phyloP scores from a whole-genome alignment of 257 asterid species.

The Jacaranda mimosifolia region DNA sequence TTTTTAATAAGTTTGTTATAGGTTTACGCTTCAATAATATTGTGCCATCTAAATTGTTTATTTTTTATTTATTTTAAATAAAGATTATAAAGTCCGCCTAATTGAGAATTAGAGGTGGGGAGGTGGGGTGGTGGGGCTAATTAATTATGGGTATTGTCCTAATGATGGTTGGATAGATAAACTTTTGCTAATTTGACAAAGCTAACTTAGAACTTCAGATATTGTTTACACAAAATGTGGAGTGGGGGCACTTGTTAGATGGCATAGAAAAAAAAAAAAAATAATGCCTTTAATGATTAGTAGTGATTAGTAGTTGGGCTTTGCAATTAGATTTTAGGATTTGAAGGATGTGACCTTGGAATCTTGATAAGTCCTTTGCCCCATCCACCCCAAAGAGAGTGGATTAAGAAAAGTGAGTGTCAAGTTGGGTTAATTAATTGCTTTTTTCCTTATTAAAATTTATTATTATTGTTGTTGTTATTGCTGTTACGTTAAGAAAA shows the following conservation, averaged over 20 bases:
- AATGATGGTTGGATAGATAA: slow-evolving; percentile 49
- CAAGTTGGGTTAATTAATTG: slow-evolving; percentile 1
- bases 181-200: slow-evolving; percentile 42
- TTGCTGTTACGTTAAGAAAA: slow-evolving; percentile 24
- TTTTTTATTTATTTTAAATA: background rate
- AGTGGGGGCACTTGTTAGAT: slow-evolving; percentile 46
- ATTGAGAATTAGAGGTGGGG: slow-evolving; percentile 25
- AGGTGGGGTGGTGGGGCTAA: slow-evolving; percentile 32
- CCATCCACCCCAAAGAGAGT: background rate
- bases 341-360: slow-evolving; percentile 33
- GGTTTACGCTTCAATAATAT: slow-evolving; percentile 25
- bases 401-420: slow-evolving; percentile 17
- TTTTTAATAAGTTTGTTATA: background rate
- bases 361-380: slow-evolving; percentile 17
- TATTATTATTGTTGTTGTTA: slow-evolving; percentile 17
- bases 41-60: background rate
- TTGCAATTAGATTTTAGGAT: slow-evolving; percentile 34
- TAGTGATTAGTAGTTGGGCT: slow-evolving; percentile 38
- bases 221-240: slow-evolving; percentile 48
- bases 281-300: slow-evolving; percentile 44
- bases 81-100: slow-evolving; percentile 36
- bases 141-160: slow-evolving; percentile 26
- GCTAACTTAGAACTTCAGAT: slow-evolving; percentile 43
- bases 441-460: background rate
- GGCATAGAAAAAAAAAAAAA: slow-evolving; percentile 33